Percentiles rank a stretch among this genome's conserved stretches.
phyloP scores from a whole-genome alignment of 75 land plant species.

The Adiantum capillusveneris region DNA sequence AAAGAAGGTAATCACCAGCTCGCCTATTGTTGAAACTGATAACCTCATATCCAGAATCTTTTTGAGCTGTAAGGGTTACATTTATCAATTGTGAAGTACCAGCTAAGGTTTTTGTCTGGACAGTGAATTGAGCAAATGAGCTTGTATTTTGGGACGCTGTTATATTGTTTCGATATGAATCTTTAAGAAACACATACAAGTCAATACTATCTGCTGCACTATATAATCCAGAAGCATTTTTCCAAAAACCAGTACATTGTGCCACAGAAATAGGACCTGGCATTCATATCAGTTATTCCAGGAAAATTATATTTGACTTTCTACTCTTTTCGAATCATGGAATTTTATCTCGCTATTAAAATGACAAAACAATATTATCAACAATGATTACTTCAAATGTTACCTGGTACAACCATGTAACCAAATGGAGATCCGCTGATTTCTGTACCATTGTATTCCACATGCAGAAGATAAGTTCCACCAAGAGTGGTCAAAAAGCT shows the following conservation, averaged over 20 bases:
- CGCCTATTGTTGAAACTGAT: slow-evolving; percentile 1
- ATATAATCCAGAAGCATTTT: background rate
- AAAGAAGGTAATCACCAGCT: slow-evolving; percentile 3
- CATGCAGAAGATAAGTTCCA: background rate
- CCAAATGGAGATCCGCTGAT: slow-evolving; percentile 1
- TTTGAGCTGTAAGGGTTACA: background rate
- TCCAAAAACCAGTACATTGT: background rate
- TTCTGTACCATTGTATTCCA: background rate
- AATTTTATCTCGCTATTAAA: too few species aligned
- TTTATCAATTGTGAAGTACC: background rate
- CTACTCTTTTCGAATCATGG: too few species aligned
- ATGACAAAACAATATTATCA: too few species aligned
- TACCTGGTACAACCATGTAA: slow-evolving; percentile 3
- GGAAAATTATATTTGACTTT: too few species aligned
- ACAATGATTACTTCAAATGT: background rate
- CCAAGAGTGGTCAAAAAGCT: background rate
- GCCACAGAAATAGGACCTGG: slow-evolving; percentile 3
- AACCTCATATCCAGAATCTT: background rate
- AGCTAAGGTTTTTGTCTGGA: background rate
- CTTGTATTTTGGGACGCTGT: background rate
- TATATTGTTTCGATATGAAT: slow-evolving; percentile 1
- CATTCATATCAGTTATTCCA: too few species aligned
- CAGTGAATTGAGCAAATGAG: background rate
- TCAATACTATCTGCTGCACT: background rate
- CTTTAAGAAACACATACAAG: background rate